Base-by-base conservation (phyloP, 768 basidiomycete genomes). In the Agrocybe pediades region DNA sequence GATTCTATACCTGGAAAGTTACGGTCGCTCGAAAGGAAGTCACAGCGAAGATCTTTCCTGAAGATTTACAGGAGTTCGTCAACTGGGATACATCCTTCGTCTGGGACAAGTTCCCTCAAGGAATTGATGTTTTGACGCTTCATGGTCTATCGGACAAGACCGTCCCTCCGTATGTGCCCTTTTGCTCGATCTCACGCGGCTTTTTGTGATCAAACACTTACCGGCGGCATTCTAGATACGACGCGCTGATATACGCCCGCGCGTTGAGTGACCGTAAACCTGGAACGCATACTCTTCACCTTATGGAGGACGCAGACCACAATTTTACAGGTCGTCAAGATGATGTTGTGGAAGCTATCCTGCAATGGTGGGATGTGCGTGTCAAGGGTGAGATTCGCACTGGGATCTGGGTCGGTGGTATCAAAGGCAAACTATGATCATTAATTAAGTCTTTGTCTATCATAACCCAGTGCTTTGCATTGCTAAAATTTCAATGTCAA, bases 271-370 rank as follows among this genome's bases (percentile, higher is more conserved):
- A 68, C 26, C 77, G 88, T 51, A 60, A 61, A 13, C 81, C 85
- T 19, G 91, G 89, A 43, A 89, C 87, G 6, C 88, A 91, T 64
- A 85, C 75, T 16, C 72, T 92, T 21, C 79, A 86, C 63, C 71
- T 87, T 21, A 70, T 90, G 33, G 91, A 92, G 65, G 80, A 78
- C 41, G 88, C 86, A 7, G 89, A 91, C 70, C 91, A 92, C 64
- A 92, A 92, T 68, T 88, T 86, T 61, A 84, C 82, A 20, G 83
- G 85, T 20, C 78, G 80, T 51, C 81, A 83, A 57, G 86, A 88
- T 50, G 82, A 88, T 46, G 76, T 92, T 13, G 83, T 88, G 17
- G 80, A 81, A 29, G 75, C 77, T 25, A 83, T 93, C 49, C 67
- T 90, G 23, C 81, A 82, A 33, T 93, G 90, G 90, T 84, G 80